Evolutionary conservation across 129 eudicot species (phyloP), one percentile per base, ranked within the genome.

Genomic region (Tagetes erecta): DNA sequence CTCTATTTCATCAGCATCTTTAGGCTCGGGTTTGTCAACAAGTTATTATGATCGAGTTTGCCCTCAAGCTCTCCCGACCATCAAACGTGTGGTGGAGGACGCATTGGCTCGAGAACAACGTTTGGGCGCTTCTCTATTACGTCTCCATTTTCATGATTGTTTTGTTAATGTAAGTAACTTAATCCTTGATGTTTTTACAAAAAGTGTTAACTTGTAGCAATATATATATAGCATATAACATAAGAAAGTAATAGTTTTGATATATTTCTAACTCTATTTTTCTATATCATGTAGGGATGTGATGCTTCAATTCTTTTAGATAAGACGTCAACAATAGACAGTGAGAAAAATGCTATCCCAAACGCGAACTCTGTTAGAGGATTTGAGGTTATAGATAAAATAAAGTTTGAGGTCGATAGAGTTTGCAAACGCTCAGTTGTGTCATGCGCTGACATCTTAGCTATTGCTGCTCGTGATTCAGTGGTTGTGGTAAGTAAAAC

Each of bases 81-180:
- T 86, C 31, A 83, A 71, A 72, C 80, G 80, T 2, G 71, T 70
- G 9, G 90, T 86, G 35, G 79, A 77, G 52, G 83, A 77, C 14
- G 92, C 88, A n/a, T 66, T 87, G 13, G 67, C 66, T 0, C 80
- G 78, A 41, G 88, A 87, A 58, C 36, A 60, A 0, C 88, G 86
- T 40, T 81, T 86, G 84, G 91, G 92, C 5, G 88, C 88, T 35
- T 78, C 83, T 56, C 74, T 82, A 37, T 65, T 84, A 38, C 85
- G 86, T 44, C 75, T 87, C 35, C 86, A 84, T 71, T 84, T 87
- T 72, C 91, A 83, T 49, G 91, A 86, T 39, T 86, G 91, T 55
- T 86, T 86, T 73, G 85, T 80, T 39, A 80, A 74, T 12, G 89
- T 79, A 76, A 8, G 75, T 27, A 42, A 60, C 62, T 20, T 20